These are phyloP conservation scores for Theileria orientalis DNA, from an alignment of 169 alveolate genomes.

Conservation along the genomic window DNA sequence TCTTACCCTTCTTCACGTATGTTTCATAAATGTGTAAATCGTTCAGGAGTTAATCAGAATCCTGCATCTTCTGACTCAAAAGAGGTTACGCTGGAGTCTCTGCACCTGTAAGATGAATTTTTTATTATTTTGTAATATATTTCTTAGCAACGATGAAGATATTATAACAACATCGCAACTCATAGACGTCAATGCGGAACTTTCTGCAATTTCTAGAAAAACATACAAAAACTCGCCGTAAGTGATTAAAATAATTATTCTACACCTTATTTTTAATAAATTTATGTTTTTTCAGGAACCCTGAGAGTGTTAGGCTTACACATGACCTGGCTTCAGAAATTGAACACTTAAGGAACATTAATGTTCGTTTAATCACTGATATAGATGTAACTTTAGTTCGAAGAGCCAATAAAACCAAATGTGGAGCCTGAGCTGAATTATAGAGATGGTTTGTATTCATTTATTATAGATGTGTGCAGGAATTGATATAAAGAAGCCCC, in stretches of 20 bases:
- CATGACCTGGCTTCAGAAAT: constrained; percentile 30
- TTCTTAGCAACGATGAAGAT: constrained; percentile 34
- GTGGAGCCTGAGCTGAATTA: constrained; percentile 22
- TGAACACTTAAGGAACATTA: constrained; percentile 14
- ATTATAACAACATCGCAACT: constrained; percentile 35
- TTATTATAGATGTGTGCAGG: constrained; percentile 2
- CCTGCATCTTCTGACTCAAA: constrained; percentile 10
- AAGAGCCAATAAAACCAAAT: not conserved
- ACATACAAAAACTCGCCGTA: constrained; percentile 14
- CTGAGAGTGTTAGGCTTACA: constrained; percentile 21
- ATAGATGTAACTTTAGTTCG: not conserved
- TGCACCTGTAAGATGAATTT: constrained; percentile 17
- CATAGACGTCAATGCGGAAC: constrained; percentile 28
- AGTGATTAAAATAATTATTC: not conserved
- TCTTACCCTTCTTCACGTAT: not conserved
- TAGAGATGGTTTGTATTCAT: not conserved
- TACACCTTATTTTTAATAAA: not conserved
- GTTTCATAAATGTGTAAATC: not conserved
- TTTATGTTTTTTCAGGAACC: constrained; percentile 12
- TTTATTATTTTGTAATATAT: not conserved
- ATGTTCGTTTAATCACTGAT: not conserved
- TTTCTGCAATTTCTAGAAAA: constrained; percentile 35
- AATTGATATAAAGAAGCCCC: constrained; percentile 14
- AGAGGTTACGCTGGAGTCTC: constrained; percentile 45
- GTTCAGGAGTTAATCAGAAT: not conserved